Evolutionary conservation across 176 grass and related monocot species (phyloP), one percentile per base, ranked within the genome.

Genomic region (Otatea glauca): DNA sequence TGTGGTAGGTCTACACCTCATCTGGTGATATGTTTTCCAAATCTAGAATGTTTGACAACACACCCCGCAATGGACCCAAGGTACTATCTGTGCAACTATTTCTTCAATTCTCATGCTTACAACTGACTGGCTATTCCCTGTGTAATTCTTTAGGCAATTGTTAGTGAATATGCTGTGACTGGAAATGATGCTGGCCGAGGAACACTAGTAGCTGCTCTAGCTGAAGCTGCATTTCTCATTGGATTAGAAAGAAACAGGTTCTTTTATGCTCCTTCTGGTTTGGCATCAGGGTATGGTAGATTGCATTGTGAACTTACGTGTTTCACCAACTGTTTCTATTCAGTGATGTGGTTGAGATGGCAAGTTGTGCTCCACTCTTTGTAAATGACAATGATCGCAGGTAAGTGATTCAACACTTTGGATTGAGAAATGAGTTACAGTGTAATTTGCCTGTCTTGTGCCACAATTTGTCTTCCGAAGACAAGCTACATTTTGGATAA

Each of bases 131-230:
- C 61, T 65, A 80, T 77, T 70, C 20, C 37, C 14, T 76, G 48
- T 80, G 37, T 81, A 69, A 92, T 76, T 24, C 12, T 91, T 5
- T 35, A 98, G 95, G 95, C 91, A 76, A 85, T 98, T 90, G 91
- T 98, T 79, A 98, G 95, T 85, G 95, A 98, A 86, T 98, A 98
- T 98, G 95, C 92, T 58, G 95, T 95, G 51, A 98, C 92, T 55
- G 95, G 92, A 90, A 93, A 88, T 41, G 91, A 94, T 87, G 91
- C 93, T 44, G 96, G 96, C 61, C 87, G 53, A 72, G 96, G 91
- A 85, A 98, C 93, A 59, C 93, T 98, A 75, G 70, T 95, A 77
- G 96, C 91, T 60, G 88, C 96, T 80, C 80, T 98, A 49, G 96
- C 90, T 64, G 92, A 98, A 81, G 96, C 93, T 68, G 96, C 85